Evolutionary conservation across 1,139 yeast species (phyloP).

Genomic region (Suhomyces maxii): DNA sequence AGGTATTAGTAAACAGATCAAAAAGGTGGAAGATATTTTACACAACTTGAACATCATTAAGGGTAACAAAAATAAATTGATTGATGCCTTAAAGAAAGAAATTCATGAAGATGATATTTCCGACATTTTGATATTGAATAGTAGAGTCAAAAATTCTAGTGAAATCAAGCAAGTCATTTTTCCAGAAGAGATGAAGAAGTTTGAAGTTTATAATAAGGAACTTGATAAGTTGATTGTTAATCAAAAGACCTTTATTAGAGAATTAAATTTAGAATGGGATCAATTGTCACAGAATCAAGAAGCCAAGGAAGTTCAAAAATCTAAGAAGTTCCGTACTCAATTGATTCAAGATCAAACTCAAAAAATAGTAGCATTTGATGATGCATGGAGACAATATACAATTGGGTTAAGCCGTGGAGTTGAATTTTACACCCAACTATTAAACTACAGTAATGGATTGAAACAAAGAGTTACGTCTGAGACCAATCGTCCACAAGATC

Average conservation of each 20-base stretch:
- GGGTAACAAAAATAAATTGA: constrained; percentile 59
- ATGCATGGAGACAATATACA: constrained; percentile 59
- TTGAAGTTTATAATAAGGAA: constrained; percentile 65
- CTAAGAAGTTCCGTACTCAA: constrained; percentile 32
- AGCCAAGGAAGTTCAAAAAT: constrained; percentile 38
- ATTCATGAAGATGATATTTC: constrained; percentile 88
- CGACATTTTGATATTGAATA: constrained; percentile 68
- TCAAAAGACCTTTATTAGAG: constrained; percentile 58
- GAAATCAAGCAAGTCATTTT: constrained; percentile 64
- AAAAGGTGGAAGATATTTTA: constrained; percentile 46
- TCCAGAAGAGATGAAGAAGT: constrained; percentile 74
- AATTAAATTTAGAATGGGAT: constrained; percentile 60
- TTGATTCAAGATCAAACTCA: constrained; percentile 18
- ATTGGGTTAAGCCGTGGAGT: constrained; percentile 62
- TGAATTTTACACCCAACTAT: constrained; percentile 60
- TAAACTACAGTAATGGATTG: constrained; percentile 42
- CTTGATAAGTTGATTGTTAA: constrained; percentile 66
- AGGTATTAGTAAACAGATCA: constrained; percentile 25
- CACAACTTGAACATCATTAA: constrained; percentile 47
- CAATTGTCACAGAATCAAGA: constrained; percentile 48
- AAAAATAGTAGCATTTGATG: constrained; percentile 46
- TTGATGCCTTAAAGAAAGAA: constrained; percentile 64
- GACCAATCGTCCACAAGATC: background rate
- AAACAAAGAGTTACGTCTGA: constrained; percentile 23
- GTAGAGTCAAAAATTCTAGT: constrained; percentile 52